These are phyloP conservation scores for Eurotiales sp. DNA, from an alignment of 2,329 filamentous ascomycete genomes.

Conservation along the genomic window DNA sequence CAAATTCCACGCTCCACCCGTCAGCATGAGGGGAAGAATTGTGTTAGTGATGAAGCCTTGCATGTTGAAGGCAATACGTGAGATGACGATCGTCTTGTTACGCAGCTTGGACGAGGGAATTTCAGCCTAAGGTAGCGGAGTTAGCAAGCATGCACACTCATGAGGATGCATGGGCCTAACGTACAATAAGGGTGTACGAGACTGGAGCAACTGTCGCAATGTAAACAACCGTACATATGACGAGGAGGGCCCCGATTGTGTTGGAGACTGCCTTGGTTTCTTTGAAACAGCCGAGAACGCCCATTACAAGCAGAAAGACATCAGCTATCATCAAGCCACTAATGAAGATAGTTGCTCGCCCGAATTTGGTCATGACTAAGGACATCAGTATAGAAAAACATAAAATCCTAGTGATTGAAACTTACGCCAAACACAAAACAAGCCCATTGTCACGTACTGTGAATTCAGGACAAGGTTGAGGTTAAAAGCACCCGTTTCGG, in stretches of 20 bases:
- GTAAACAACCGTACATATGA: constrained; percentile 76
- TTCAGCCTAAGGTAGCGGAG: no score
- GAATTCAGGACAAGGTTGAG: constrained; percentile 58
- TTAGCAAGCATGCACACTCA: no score
- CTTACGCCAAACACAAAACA: no score
- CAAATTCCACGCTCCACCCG: constrained; percentile 82
- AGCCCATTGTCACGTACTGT: constrained; percentile 19
- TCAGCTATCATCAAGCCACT: constrained; percentile 72
- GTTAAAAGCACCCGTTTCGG: constrained; percentile 47
- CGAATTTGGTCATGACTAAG: constrained; percentile 63
- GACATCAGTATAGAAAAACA: constrained; percentile 70
- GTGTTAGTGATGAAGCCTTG: constrained; percentile 77
- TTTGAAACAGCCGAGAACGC: constrained; percentile 55
- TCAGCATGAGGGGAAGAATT: constrained; percentile 88
- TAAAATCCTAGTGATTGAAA: constrained; percentile 67
- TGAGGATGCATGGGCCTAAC: no score
- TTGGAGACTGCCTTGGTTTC: constrained; percentile 58
- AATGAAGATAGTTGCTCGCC: constrained; percentile 71
- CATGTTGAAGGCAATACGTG: constrained; percentile 74
- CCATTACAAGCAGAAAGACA: constrained; percentile 74
- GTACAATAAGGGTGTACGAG: constrained; percentile 81
- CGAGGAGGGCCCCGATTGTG: constrained; percentile 78
- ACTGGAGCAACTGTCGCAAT: constrained; percentile 85
- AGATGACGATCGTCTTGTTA: constrained; percentile 86
- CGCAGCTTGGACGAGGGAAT: constrained; percentile 76